Conservation (phyloP, 2,329 filamentous ascomycete genomes). For the Aspergillus transmontanensis region DNA sequence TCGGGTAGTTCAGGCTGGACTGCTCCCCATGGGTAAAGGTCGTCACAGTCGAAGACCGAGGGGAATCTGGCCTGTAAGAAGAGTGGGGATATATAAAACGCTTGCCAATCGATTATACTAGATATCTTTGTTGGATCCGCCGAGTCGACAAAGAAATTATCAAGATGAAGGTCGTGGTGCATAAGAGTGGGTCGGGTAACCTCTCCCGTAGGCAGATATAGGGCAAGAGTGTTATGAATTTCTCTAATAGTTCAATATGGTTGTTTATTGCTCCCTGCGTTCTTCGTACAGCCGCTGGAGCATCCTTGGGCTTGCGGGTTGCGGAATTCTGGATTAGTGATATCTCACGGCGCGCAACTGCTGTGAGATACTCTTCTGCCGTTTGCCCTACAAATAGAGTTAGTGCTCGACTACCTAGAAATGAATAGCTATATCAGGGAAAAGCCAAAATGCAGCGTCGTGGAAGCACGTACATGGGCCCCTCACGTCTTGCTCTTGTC, state of each 20-base stretch:
- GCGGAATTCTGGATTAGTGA: no score
- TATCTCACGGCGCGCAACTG: no score
- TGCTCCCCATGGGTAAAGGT: constrained; percentile 28
- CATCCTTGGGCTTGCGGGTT: no score
- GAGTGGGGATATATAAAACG: constrained; percentile 25
- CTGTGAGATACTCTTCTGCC: no score
- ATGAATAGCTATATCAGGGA: no score
- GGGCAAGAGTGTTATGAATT: constrained; percentile 22
- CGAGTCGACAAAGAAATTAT: constrained; percentile 39
- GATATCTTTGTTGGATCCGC: constrained; percentile 28
- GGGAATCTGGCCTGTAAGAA: constrained; percentile 31
- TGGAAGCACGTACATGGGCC: constrained; percentile 17
- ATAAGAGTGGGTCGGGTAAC: constrained; percentile 14
- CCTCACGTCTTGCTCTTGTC: constrained; percentile 9
- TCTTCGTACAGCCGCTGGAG: no score
- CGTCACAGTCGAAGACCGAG: constrained; percentile 25
- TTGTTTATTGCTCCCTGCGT: no score
- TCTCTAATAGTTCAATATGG: constrained; percentile 11
- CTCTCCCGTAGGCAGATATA: constrained; percentile 21
- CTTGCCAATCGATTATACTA: constrained; percentile 32
- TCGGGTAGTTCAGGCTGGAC: constrained; percentile 27
- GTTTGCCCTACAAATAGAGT: no score
- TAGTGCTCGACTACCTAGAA: no score
- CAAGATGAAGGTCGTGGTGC: constrained; percentile 30
- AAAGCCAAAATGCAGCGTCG: no score